phyloP scores from a whole-genome alignment of 495 filamentous ascomycete genomes.

The Aspergillus sparsus region DNA sequence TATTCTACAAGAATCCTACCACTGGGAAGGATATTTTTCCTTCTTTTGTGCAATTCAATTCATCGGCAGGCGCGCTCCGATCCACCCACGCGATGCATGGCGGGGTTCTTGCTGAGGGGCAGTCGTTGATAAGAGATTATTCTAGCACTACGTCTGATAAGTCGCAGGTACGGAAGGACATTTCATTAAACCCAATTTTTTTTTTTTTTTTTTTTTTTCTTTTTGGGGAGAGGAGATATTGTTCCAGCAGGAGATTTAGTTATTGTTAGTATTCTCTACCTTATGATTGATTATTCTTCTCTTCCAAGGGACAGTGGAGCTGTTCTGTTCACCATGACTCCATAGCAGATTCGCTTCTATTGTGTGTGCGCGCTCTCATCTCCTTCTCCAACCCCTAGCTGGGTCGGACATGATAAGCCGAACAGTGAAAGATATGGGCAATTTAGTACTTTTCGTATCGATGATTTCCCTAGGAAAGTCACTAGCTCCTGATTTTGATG shows the following conservation, averaged over 20 bases:
- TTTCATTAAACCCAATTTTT: too few relatives aligned
- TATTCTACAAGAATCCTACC: too few relatives aligned
- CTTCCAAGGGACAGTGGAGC: too few relatives aligned
- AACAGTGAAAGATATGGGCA: constrained; percentile 3
- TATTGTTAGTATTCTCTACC: too few relatives aligned
- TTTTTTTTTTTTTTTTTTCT: too few relatives aligned
- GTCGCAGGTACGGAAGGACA: constrained; percentile 17
- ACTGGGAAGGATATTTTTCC: constrained; percentile 1
- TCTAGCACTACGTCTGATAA: constrained; percentile 19
- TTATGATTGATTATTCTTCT: too few relatives aligned
- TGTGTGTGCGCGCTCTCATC: not conserved
- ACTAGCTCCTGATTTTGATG: constrained; percentile 9
- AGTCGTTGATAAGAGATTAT: constrained; percentile 22
- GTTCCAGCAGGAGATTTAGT: too few relatives aligned
- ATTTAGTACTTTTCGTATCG: not conserved
- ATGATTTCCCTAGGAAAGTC: not conserved
- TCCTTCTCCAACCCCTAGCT: constrained; percentile 4
- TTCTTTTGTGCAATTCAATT: constrained; percentile 14
- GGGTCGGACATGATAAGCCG: not conserved
- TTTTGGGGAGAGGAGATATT: too few relatives aligned
- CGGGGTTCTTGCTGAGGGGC: constrained; percentile 28
- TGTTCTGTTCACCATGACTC: too few relatives aligned
- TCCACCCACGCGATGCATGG: constrained; percentile 29
- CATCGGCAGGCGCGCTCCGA: constrained; percentile 30
- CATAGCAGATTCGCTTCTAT: not conserved